Evolutionary conservation across 805 yeast species (phyloP).

Genomic region (Nakazawaea holstii): DNA sequence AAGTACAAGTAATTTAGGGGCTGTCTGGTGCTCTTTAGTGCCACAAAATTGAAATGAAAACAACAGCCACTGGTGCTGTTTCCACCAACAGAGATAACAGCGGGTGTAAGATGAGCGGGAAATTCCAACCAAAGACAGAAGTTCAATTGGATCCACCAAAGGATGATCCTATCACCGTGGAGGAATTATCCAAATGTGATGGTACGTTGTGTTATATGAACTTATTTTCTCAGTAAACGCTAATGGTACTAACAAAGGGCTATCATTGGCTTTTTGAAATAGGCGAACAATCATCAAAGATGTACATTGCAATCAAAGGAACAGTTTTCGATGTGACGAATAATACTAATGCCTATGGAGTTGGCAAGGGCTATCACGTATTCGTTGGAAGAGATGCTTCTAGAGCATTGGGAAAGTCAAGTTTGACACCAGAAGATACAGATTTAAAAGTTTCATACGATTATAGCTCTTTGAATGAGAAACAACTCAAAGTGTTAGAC

Average conservation of each 20-base stretch:
- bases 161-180: slow-evolving; percentile 34
- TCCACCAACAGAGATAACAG: too few relatives aligned
- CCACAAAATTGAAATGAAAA: too few relatives aligned
- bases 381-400: slow-evolving; percentile 77
- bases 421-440: slow-evolving; percentile 49
- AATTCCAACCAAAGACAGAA: slow-evolving; percentile 51
- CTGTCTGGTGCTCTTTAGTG: background rate
- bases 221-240: background rate
- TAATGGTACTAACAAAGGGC: background rate
- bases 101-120: slow-evolving; percentile 13
- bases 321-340: slow-evolving; percentile 71
- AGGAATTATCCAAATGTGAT: slow-evolving; percentile 38
- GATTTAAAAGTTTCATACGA: slow-evolving; percentile 38
- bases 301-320: slow-evolving; percentile 75
- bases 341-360: slow-evolving; percentile 67
- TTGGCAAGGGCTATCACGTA: slow-evolving; percentile 65
- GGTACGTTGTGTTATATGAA: slow-evolving; percentile 28
- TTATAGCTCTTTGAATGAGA: slow-evolving; percentile 46
- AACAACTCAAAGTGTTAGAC: slow-evolving; percentile 55
- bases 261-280: background rate
- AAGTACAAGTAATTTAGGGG: too few relatives aligned
- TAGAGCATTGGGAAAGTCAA: slow-evolving; percentile 68
- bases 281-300: slow-evolving; percentile 37
- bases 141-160: slow-evolving; percentile 48
- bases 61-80: too few relatives aligned